Evolutionary conservation across 2,329 filamentous ascomycete genomes (phyloP).

Genomic region (Ceratocystis lukuohia): DNA sequence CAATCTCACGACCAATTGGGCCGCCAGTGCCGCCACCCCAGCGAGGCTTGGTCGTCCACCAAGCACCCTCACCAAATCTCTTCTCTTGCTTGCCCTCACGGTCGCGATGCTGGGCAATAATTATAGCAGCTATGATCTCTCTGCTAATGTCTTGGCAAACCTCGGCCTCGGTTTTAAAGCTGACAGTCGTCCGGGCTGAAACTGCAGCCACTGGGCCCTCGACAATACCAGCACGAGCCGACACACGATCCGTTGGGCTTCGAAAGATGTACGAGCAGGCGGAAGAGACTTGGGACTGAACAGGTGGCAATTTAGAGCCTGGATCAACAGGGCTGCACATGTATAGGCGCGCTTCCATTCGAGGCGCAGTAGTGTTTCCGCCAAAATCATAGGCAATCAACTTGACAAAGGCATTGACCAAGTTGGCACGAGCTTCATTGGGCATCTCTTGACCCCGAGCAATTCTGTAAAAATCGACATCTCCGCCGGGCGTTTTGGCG

Average conservation of each 20-base stretch:
- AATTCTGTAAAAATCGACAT: constrained; percentile 31
- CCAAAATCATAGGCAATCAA: constrained; percentile 53
- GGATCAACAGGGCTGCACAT: constrained; percentile 30
- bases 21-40: constrained; percentile 52
- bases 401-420: constrained; percentile 49
- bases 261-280: constrained; percentile 48
- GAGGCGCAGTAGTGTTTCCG: constrained; percentile 44
- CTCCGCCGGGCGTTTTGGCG: constrained; percentile 2
- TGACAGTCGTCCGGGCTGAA: constrained; percentile 42
- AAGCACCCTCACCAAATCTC: constrained; percentile 43
- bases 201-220: constrained; percentile 50
- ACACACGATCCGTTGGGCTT: constrained; percentile 44
- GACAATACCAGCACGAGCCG: constrained; percentile 44
- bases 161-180: constrained; percentile 42
- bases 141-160: constrained; percentile 48
- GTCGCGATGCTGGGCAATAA: constrained; percentile 50
- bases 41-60: constrained; percentile 47
- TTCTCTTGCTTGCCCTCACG: constrained; percentile 44
- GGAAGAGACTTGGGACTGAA: constrained; percentile 43
- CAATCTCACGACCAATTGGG: constrained; percentile 48
- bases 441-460: constrained; percentile 43
- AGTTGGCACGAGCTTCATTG: constrained; percentile 41
- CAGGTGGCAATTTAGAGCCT: constrained; percentile 25
- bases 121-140: constrained; percentile 45
- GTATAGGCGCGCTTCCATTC: constrained; percentile 46